These are phyloP conservation scores for Scheffersomyces quercinus DNA, from an alignment of 1,139 yeast species.

Conservation along the genomic window DNA sequence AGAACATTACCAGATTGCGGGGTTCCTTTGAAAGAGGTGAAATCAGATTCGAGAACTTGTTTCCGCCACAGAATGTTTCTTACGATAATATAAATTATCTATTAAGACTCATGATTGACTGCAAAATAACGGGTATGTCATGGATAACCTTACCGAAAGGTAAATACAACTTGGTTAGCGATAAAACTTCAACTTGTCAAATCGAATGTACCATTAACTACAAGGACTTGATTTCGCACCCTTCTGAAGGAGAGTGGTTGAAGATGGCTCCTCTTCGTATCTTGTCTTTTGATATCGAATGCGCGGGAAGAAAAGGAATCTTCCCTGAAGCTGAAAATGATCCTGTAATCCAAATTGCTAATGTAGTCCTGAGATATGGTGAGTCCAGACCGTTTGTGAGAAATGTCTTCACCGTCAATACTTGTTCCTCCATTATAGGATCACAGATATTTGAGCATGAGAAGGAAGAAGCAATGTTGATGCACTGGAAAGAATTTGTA, in stretches of 20 bases:
- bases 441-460: conserved; percentile 80
- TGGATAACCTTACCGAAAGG: conserved; percentile 90
- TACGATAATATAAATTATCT: conserved; percentile 90
- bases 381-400: conserved; percentile 82
- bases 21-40: conserved; percentile 84
- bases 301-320: conserved; percentile 96
- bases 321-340: conserved; percentile 95
- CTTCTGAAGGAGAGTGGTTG: conserved; percentile 92
- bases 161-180: conserved; percentile 54
- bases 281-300: conserved; percentile 93
- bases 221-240: conserved; percentile 69
- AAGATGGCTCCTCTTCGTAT: conserved; percentile 93
- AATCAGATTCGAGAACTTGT: conserved; percentile 60
- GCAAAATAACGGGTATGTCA: conserved; percentile 92
- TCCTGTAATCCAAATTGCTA: conserved; percentile 95
- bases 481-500: conserved; percentile 83
- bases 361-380: conserved; percentile 84
- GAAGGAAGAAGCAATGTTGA: conserved; percentile 78
- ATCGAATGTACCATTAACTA: conserved; percentile 75
- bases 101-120: conserved; percentile 87
- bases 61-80: conserved; percentile 62
- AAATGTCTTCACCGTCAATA: conserved; percentile 88
- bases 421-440: conserved; percentile 93
- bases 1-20: conserved; percentile 65
- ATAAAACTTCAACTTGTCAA: conserved; percentile 74